Base-by-base conservation (phyloP, 805 yeast species). In the Kuraishia borneana region DNA sequence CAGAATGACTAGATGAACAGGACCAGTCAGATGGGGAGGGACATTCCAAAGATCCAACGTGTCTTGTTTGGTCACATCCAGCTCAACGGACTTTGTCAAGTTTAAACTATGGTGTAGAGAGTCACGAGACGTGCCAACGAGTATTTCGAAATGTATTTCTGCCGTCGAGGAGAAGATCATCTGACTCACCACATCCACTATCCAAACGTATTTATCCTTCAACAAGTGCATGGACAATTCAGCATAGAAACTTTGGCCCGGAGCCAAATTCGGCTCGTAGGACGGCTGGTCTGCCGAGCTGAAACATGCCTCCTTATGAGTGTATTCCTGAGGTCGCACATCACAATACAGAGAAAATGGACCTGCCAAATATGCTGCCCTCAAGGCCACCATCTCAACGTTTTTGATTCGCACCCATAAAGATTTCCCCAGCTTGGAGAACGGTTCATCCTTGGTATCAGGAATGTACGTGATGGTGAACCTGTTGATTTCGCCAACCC, bases 321-420 rank as follows among this genome's bases (percentile, higher is more conserved):
- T 58, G 50, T 76, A 92, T 26, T 76, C 81, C 8, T 54, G 62
- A 0, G 89, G 76, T 30, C 77, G 63, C 32, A 92, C 73, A 53
- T 89, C 96, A 17, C 78, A 83, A 47, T 92, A 92, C 5, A 92
- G 56, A 2, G 83, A 65, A 50, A 76, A 89, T 0, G 98, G 98
- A 0, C 97, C 98, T 1, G 88, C 78, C 30, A 92, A 55, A 46
- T 78, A 84, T 2, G 95, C 82, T 0, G 96, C 94, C 20, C 94
- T 57, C 43, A 84, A 51, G 1, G 92, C 68, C 3, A 83, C 58
- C 42, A 73, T 70, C 52, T 87, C 96, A 3, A 58, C 61, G 54
- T 88, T 88, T 46, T 72, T 74, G 26, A 88, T 70, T 35, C 72
- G 68, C 17, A 81, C 54, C 67, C 70, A 76, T 1, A 73, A 39